phyloP scores from a whole-genome alignment of 345 rosid genomes.

The Carallia brachiata region DNA sequence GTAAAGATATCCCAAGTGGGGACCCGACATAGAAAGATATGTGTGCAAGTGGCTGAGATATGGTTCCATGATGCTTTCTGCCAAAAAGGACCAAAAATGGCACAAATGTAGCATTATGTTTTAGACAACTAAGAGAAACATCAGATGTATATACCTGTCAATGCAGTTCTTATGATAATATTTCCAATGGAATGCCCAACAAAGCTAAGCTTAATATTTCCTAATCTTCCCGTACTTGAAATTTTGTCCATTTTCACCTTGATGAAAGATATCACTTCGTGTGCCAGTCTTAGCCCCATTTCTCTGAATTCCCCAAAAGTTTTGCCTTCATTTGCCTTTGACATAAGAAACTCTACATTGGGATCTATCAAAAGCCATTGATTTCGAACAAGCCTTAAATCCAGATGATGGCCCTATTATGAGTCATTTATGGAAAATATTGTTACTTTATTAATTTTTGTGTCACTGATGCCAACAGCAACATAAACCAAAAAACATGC shows the following conservation, averaged over 20 bases:
- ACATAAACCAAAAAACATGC: too few species aligned
- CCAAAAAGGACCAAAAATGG: constrained; percentile 18
- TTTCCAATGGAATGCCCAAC: constrained; percentile 96
- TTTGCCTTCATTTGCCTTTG: constrained; percentile 79
- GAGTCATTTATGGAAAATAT: constrained; percentile 4
- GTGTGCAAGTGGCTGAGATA: constrained; percentile 60
- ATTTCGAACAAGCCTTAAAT: constrained; percentile 82
- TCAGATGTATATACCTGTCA: constrained; percentile 53
- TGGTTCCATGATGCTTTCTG: constrained; percentile 87
- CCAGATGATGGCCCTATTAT: constrained; percentile 85
- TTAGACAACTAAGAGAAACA: constrained; percentile 6
- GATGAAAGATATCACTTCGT: constrained; percentile 71
- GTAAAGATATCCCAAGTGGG: constrained; percentile 88
- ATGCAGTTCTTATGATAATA: constrained; percentile 74
- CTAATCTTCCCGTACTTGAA: constrained; percentile 55
- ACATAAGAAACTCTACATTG: constrained; percentile 85
- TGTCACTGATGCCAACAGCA: too few species aligned
- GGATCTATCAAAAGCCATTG: constrained; percentile 96
- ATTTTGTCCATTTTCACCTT: constrained; percentile 71
- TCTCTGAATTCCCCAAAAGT: constrained; percentile 87
- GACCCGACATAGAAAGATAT: constrained; percentile 83
- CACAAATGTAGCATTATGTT: constrained; percentile 10
- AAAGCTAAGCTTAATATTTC: constrained; percentile 75
- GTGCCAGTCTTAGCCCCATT: constrained; percentile 86
- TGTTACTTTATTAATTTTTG: neutral